Evolutionary conservation across 148 eudicot species (phyloP).

Genomic region (Oxyria digyna): DNA sequence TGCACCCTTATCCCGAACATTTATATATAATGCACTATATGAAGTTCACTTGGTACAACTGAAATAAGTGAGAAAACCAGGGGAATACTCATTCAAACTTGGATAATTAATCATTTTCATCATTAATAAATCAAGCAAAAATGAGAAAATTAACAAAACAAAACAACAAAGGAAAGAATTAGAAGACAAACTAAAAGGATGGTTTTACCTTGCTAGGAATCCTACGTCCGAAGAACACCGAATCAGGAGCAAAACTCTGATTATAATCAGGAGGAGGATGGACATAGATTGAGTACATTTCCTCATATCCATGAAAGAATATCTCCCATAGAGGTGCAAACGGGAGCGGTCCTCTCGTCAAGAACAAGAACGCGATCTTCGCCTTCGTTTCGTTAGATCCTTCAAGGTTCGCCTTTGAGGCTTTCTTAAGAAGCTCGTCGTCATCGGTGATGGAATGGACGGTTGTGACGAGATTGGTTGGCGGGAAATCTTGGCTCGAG

Average conservation of each 20-base stretch:
- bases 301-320: slow-evolving; percentile 50
- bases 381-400: slow-evolving; percentile 13
- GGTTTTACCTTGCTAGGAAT: slow-evolving; percentile 71
- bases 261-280: slow-evolving; percentile 48
- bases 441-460: slow-evolving; percentile 33
- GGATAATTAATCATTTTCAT: too few relatives aligned
- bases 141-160: too few relatives aligned
- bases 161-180: not conserved
- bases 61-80: too few relatives aligned
- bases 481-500: not conserved
- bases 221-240: slow-evolving; percentile 47
- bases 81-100: too few relatives aligned
- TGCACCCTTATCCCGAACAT: too few relatives aligned
- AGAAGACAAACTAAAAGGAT: slow-evolving; percentile 1
- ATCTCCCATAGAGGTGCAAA: slow-evolving; percentile 63
- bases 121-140: too few relatives aligned
- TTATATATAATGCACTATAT: too few relatives aligned
- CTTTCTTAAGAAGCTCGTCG: slow-evolving; percentile 40
- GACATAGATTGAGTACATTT: slow-evolving; percentile 44
- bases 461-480: not conserved
- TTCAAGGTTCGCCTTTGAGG: slow-evolving; percentile 31
- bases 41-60: too few relatives aligned
- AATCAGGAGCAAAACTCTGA: slow-evolving; percentile 16
- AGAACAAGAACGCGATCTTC: slow-evolving; percentile 72
- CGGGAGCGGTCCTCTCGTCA: slow-evolving; percentile 44